phyloP scores from a whole-genome alignment of 2,329 filamentous ascomycete genomes.

The Aspergillus candidus region DNA sequence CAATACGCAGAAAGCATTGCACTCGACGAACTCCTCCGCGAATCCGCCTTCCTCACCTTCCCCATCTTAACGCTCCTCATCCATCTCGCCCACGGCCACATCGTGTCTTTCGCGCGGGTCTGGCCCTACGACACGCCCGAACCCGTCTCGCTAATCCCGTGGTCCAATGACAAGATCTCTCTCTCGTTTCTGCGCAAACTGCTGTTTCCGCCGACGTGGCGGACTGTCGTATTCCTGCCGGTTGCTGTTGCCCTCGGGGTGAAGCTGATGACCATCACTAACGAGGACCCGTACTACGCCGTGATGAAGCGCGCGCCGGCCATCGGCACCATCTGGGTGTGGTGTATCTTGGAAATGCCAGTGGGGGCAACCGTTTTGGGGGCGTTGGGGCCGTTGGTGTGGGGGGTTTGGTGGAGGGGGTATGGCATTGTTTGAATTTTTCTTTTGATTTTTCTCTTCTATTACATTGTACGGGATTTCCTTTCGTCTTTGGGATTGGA shows the following conservation, averaged over 20 bases:
- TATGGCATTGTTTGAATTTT: slow-evolving; percentile 40
- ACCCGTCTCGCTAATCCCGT: slow-evolving; percentile 21
- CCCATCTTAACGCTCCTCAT: slow-evolving; percentile 40
- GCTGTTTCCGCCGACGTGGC: slow-evolving; percentile 28
- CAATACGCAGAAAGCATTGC: slow-evolving; percentile 40
- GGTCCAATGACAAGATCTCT: slow-evolving; percentile 20
- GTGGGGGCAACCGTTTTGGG: slow-evolving; percentile 59
- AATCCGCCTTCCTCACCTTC: slow-evolving; percentile 35
- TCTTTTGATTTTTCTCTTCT: too few species aligned
- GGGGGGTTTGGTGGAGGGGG: slow-evolving; percentile 49
- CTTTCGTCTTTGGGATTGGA: too few species aligned
- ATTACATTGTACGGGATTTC: too few species aligned
- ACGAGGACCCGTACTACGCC: slow-evolving; percentile 71
- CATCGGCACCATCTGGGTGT: slow-evolving; percentile 84
- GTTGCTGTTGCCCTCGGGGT: slow-evolving; percentile 50
- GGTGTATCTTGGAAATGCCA: slow-evolving; percentile 82
- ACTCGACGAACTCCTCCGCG: slow-evolving; percentile 25
- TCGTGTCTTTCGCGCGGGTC: slow-evolving; percentile 27
- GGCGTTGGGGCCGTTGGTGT: slow-evolving; percentile 46
- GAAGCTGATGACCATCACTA: slow-evolving; percentile 76
- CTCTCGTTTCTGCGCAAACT: slow-evolving; percentile 23
- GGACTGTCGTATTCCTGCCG: slow-evolving; percentile 31
- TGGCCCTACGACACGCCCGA: slow-evolving; percentile 5
- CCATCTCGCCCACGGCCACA: slow-evolving; percentile 41
- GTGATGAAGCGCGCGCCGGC: slow-evolving; percentile 91